Base-by-base conservation (phyloP, 768 basidiomycete species). In the Lactarius pseudohatsudake region DNA sequence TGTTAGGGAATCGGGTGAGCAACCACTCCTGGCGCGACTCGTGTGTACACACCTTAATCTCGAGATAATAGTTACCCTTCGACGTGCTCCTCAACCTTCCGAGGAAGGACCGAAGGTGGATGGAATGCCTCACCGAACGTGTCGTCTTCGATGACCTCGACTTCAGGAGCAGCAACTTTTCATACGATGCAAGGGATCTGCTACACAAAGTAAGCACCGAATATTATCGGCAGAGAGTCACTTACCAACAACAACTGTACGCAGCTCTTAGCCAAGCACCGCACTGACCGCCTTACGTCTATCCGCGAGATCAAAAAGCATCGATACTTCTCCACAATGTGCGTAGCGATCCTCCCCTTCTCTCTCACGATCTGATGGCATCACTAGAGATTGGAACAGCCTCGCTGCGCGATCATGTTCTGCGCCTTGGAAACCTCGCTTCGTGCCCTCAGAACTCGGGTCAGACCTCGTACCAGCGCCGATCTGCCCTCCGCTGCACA, bases 1-100 rank as follows among this genome's bases (percentile, higher is more conserved):
- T 98, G 64, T 83, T 98, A 2, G 22, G 32, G 2, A 34, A 16
- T 11, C 30, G 28, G 41, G 62, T 63, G 16, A 7, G 7, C 22
- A 50, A 50, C 22, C 13, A 26, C 22, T 26, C 11, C n/a, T 7
- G 13, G 16, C 40, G 36, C 16, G 6, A 18, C 7, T 15, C 8
- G 11, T 10, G 16, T 41, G 10, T n/a, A 18, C 40, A 30, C 13
- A 4, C 11, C 36, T 32, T 56, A 32, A 34, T 32, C 34, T 54
- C 20, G 28, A 30, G 11, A 15, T 26, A 1, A 57, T 20, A 64
- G 62, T 43, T 64, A 22, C 32, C 62, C 11, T 57, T 64, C 32
- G 56, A 64, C 22, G 56, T 57, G 22, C 34, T 47, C 32, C 16
- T 64, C n/a, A 64, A 64, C 22, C 11, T 57, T 43, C 56, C 43